Evolutionary conservation across 2,329 filamentous ascomycete genomes (phyloP), one percentile per base, ranked within the genome.

Genomic region (Dothideomycetidae sp.): DNA sequence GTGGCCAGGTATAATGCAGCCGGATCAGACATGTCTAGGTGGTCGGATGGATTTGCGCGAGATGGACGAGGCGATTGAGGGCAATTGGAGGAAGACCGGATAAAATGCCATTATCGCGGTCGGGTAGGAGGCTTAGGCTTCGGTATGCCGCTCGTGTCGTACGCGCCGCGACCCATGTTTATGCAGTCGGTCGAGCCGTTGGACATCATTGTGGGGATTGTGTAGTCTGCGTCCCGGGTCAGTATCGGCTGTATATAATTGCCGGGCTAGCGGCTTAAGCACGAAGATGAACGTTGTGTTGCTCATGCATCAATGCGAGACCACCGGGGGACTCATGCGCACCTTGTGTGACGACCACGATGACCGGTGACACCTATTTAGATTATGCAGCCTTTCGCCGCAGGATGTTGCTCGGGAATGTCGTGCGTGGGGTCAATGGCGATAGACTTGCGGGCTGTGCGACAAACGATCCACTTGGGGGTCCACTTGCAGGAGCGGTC

Each of bases 141-240:
- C 35, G 60, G 56, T n/a, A 61, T 59, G 44, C 62, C 62, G n/a
- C 62, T 65, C 17, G 61, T 65, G 48, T 66, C 62, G 52, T 66
- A 66, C 43, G 61, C 61, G 43, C 62, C 62, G 46, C 62, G 61
- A 41, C 61, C 62, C 62, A 65, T 66, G 55, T 63, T 63, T 41
- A 47, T 45, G 37, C 23, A 19, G n/a, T n/a, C 29, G 31, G 12
- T 40, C 31, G 29, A 36, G 19, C 29, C 30, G 33, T 12, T 28
- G 19, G 31, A 32, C n/a, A 34, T 19, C 29, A 34, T 36, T n/a
- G n/a, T n/a, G n/a, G n/a, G n/a, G n/a, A n/a, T n/a, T n/a, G n/a
- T n/a, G n/a, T n/a, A n/a, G n/a, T n/a, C 21, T 26, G 21, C 21
- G n/a, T 7, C 21, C n/a, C 21, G 21, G 7, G n/a, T 26, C n/a